Base-by-base conservation (phyloP, 306 rosid species). In the Acacia confusa region DNA sequence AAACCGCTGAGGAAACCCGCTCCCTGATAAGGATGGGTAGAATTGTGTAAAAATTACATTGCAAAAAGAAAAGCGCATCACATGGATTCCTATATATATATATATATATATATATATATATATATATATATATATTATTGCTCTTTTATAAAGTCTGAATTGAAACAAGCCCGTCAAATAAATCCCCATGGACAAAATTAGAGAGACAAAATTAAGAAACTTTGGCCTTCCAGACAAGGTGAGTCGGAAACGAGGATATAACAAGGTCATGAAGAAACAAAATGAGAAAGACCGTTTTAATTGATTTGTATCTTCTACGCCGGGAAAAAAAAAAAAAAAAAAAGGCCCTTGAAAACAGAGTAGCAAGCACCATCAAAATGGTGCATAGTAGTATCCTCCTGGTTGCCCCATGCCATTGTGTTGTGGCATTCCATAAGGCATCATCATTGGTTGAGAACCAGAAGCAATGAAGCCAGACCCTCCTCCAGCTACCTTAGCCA, bases 371-470 rank as follows among this genome's bases (percentile, higher is more conserved):
- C 32, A 47, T 65, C 87, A 84, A 78, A 63, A 78, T 14, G 90
- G 86, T 75, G 92, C 80, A 44, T 89, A 82, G 83, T 90, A 88
- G 83, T 89, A 87, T 13, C 91, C 91, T 64, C 94, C 94, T 22
- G 89, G 90, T 83, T 86, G 91, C 48, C 86, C 89, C 86, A 79
- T 55, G 69, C 84, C 85, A 67, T 79, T 83, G 71, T 55, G 58
- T 40, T 91, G 91, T 55, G 91, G 93, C 90, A 91, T 86, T 66
- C 91, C 94, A 76, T 89, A 88, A 86, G 89, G 88, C 92, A 88
- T 88, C 83, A 64, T 80, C 84, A 64, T 78, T 61, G 87, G 86
- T 40, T 80, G 96, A 47, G 87, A 74, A 20, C 70, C 82, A 55
- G 81, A 48, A 25, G 82, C 90, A 65, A 84, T 82, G 80, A 77